These are phyloP conservation scores for Lenzites betulinus DNA, from an alignment of 768 basidiomycete genomes.

Conservation along the genomic window DNA sequence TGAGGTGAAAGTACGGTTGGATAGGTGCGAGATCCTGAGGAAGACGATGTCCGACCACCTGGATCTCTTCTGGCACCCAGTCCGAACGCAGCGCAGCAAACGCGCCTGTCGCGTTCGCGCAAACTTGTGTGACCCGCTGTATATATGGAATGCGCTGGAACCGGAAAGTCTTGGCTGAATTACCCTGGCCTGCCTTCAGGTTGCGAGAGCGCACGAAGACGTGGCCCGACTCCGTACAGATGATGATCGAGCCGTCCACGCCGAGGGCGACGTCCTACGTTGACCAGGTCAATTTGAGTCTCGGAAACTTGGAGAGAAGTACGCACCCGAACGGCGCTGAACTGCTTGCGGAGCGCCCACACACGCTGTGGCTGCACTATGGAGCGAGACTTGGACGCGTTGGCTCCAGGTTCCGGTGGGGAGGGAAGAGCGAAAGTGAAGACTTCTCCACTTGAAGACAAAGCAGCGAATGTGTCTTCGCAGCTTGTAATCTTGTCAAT, in stretches of 20 bases:
- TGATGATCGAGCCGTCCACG: slow-evolving; percentile 82
- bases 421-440: slow-evolving; percentile 70
- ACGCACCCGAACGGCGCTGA: slow-evolving; percentile 76
- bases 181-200: slow-evolving; percentile 28
- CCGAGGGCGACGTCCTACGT: slow-evolving; percentile 85
- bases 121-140: slow-evolving; percentile 85
- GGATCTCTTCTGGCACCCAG: slow-evolving; percentile 58
- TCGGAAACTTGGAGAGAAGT: background rate
- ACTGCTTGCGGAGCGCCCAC: slow-evolving; percentile 87
- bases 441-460: slow-evolving; percentile 87
- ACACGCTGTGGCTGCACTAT: slow-evolving; percentile 81
- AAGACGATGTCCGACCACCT: slow-evolving; percentile 55
- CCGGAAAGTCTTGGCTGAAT: slow-evolving; percentile 57
- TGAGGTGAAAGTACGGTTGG: slow-evolving; percentile 55
- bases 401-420: slow-evolving; percentile 31
- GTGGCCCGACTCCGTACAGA: slow-evolving; percentile 94
- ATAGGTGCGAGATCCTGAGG: slow-evolving; percentile 66
- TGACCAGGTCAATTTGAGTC: background rate
- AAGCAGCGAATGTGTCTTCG: slow-evolving; percentile 79
- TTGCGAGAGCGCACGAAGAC: slow-evolving; percentile 79
- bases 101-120: slow-evolving; percentile 78
- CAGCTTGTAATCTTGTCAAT: slow-evolving; percentile 81
- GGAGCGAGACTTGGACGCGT: slow-evolving; percentile 29
- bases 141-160: slow-evolving; percentile 80
- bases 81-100: slow-evolving; percentile 85